Conservation (phyloP, 1,284 basidiomycete genomes). For the Tylopilus sp. region DNA sequence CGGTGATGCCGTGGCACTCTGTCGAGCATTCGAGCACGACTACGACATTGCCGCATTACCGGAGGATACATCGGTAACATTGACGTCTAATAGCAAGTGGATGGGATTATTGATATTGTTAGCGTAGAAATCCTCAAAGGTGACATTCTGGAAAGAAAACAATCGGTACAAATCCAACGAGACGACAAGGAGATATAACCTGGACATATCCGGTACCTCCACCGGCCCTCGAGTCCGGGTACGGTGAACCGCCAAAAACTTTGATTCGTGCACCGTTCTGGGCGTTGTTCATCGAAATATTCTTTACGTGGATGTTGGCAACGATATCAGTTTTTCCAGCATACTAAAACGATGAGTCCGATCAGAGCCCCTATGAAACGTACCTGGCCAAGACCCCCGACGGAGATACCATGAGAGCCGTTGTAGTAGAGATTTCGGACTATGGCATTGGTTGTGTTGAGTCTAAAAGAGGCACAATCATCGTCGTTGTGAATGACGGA, state of each 20-base stretch:
- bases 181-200: conserved; percentile 7
- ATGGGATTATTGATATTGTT: conserved; percentile 55
- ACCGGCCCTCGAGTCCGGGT: conserved; percentile 37
- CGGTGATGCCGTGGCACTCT: conserved; percentile 34
- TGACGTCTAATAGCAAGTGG: conserved; percentile 31
- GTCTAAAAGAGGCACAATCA: conserved; percentile 51
- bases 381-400: conserved; percentile 33
- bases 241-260: conserved; percentile 46
- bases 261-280: conserved; percentile 62
- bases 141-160: conserved; percentile 44
- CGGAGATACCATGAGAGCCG: conserved; percentile 33
- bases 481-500: conserved; percentile 52
- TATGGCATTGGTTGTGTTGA: conserved; percentile 26
- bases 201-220: conserved; percentile 48
- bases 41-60: conserved; percentile 42
- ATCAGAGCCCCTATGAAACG: background rate
- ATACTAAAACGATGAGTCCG: conserved; percentile 43
- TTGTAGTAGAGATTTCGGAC: conserved; percentile 29
- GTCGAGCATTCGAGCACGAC: conserved; percentile 45
- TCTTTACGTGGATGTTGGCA: conserved; percentile 52
- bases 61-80: conserved; percentile 44
- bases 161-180: background rate
- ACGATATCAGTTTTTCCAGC: conserved; percentile 57
- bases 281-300: conserved; percentile 57
- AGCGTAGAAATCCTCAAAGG: conserved; percentile 49